Percentiles rank a stretch among this genome's conserved stretches.
phyloP scores from a whole-genome alignment of 306 rosid species.

The Malus fusca region DNA sequence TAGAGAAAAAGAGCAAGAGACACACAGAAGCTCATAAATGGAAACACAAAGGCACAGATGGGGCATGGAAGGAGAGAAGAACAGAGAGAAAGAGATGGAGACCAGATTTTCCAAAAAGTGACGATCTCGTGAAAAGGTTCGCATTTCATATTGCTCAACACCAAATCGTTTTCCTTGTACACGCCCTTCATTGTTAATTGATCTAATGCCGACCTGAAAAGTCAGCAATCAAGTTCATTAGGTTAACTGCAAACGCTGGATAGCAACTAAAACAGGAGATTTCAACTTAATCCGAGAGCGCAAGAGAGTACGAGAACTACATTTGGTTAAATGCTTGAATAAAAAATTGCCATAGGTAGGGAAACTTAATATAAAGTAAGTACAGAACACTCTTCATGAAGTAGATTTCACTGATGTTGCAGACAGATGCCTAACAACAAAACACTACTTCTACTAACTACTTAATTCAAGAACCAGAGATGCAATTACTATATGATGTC shows the following conservation, averaged over 20 bases:
- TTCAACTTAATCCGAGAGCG: background rate
- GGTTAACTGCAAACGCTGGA: background rate
- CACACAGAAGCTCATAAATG: background rate
- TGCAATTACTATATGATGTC: background rate
- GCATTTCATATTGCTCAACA: constrained; percentile 92
- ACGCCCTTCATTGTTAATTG: constrained; percentile 79
- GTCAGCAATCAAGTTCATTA: constrained; percentile 8
- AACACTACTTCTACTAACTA: background rate
- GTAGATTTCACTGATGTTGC: background rate
- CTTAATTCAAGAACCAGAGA: background rate
- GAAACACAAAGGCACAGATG: background rate
- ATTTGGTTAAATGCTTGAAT: background rate
- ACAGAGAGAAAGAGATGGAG: constrained; percentile 14
- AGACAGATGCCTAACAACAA: background rate
- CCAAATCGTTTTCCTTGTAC: constrained; percentile 84
- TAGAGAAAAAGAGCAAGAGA: background rate
- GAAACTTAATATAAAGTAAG: background rate
- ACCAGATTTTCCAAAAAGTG: constrained; percentile 77
- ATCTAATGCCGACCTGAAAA: constrained; percentile 84
- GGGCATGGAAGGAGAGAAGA: background rate
- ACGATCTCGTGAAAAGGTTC: constrained; percentile 73
- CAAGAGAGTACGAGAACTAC: background rate
- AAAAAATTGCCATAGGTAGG: background rate
- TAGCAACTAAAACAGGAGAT: background rate
- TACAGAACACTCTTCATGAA: background rate